Conservation (phyloP, 306 rosid genomes). For the Alnus rubra region DNA sequence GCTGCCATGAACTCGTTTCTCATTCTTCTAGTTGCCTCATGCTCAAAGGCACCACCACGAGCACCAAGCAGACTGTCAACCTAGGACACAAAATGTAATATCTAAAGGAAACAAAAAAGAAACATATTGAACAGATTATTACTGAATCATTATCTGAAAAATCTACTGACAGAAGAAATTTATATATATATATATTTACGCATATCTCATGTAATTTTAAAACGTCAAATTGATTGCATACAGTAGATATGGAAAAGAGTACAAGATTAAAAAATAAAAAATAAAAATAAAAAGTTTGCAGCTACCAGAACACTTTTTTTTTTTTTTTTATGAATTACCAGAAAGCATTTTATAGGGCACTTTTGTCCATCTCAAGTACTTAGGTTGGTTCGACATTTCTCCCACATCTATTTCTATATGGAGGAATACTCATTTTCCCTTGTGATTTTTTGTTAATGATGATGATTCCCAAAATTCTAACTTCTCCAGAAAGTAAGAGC, state of each 20-base stretch:
- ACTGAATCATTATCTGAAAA: not conserved
- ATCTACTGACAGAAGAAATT: not conserved
- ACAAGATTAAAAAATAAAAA: not conserved
- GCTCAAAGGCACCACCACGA: slow-evolving; percentile 97
- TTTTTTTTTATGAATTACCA: no score
- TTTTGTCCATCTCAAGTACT: not conserved
- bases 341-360: not conserved
- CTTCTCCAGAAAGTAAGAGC: not conserved
- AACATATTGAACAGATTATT: not conserved
- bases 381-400: not conserved
- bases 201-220: not conserved
- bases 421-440: not conserved
- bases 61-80: slow-evolving; percentile 99
- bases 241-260: not conserved
- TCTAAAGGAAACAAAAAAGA: not conserved
- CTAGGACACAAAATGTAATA: slow-evolving; percentile 42
- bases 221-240: not conserved
- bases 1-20: slow-evolving; percentile 99
- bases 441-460: not conserved
- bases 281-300: not conserved
- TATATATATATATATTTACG: no score
- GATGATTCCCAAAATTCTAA: not conserved
- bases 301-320: not conserved
- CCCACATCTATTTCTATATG: not conserved
- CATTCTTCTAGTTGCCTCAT: slow-evolving; percentile 99